Evolutionary conservation across 345 rosid species (phyloP).

Genomic region (Pugionium dolabratum): DNA sequence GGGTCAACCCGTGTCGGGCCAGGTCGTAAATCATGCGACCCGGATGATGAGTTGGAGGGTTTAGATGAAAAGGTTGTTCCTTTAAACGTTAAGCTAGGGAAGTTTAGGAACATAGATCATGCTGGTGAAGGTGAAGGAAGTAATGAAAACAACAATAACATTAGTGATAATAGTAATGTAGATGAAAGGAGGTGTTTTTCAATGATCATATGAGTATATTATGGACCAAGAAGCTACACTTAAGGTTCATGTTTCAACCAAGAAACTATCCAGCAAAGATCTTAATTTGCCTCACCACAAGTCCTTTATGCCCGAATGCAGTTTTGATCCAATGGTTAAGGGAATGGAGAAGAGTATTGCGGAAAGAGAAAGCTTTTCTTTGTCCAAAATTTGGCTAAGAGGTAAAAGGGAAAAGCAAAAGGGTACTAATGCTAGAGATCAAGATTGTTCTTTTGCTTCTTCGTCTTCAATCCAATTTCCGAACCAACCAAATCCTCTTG

Average conservation of each 20-base stretch:
- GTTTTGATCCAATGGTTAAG: slow-evolving; percentile 23
- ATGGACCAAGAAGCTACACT: slow-evolving; percentile 53
- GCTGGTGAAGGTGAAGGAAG: slow-evolving; percentile 40
- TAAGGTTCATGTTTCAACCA: slow-evolving; percentile 50
- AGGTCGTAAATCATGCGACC: slow-evolving; percentile 37
- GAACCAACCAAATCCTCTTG: not conserved
- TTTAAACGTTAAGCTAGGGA: slow-evolving; percentile 71
- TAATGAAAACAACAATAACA: slow-evolving; percentile 43
- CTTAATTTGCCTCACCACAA: slow-evolving; percentile 13
- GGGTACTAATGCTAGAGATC: slow-evolving; percentile 12
- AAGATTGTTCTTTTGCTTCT: slow-evolving; percentile 34
- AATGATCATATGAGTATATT: slow-evolving; percentile 1
- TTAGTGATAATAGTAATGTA: slow-evolving; percentile 49
- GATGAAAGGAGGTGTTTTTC: slow-evolving; percentile 38
- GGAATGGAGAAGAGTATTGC: slow-evolving; percentile 48
- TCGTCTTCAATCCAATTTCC: slow-evolving; percentile 41
- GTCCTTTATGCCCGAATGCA: slow-evolving; percentile 20
- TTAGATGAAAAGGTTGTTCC: slow-evolving; percentile 66
- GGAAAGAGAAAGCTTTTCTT: slow-evolving; percentile 85
- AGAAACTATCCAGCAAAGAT: slow-evolving; percentile 18
- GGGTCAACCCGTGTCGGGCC: slow-evolving; percentile 52
- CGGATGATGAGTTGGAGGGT: slow-evolving; percentile 39
- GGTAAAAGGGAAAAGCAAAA: slow-evolving; percentile 54
- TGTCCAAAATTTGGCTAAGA: slow-evolving; percentile 87
- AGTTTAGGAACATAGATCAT: slow-evolving; percentile 53